phyloP scores from a whole-genome alignment of 768 basidiomycete species.

The Phaeotremella fagi region DNA sequence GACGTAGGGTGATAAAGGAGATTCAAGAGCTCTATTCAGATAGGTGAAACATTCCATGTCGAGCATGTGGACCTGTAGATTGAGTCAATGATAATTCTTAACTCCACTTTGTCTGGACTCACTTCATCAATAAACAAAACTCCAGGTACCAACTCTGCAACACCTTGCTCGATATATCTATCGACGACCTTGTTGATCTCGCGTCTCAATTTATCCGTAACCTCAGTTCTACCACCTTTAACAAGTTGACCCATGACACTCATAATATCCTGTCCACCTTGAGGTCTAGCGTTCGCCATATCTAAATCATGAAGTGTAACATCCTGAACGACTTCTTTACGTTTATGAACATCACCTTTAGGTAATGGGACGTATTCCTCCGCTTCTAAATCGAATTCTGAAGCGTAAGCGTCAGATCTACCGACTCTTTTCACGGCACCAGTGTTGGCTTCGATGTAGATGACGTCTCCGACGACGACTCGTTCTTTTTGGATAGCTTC shows the following conservation, averaged over 20 bases:
- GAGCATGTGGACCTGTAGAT: constrained; percentile 88
- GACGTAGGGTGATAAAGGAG: constrained; percentile 94
- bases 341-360: constrained; percentile 93
- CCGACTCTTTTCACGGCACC: constrained; percentile 96
- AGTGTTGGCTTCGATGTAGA: constrained; percentile 88
- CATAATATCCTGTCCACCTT: constrained; percentile 95
- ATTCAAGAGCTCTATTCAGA: constrained; percentile 90
- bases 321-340: constrained; percentile 91
- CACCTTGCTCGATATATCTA: constrained; percentile 94
- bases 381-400: constrained; percentile 94
- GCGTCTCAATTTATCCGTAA: constrained; percentile 89
- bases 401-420: constrained; percentile 93
- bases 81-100: background rate
- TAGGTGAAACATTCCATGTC: constrained; percentile 99
- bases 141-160: constrained; percentile 95
- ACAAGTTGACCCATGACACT: constrained; percentile 87
- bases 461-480: constrained; percentile 91
- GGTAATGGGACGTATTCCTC: constrained; percentile 98
- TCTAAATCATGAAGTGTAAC: constrained; percentile 93
- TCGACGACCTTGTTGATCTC: constrained; percentile 98
- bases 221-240: constrained; percentile 87
- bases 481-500: constrained; percentile 97
- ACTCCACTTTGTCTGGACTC: constrained; percentile 33
- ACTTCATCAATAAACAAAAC: constrained; percentile 99
- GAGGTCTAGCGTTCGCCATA: constrained; percentile 88